These are phyloP conservation scores for Monilinia polystroma DNA, from an alignment of 2,329 filamentous ascomycete species.

Conservation along the genomic window DNA sequence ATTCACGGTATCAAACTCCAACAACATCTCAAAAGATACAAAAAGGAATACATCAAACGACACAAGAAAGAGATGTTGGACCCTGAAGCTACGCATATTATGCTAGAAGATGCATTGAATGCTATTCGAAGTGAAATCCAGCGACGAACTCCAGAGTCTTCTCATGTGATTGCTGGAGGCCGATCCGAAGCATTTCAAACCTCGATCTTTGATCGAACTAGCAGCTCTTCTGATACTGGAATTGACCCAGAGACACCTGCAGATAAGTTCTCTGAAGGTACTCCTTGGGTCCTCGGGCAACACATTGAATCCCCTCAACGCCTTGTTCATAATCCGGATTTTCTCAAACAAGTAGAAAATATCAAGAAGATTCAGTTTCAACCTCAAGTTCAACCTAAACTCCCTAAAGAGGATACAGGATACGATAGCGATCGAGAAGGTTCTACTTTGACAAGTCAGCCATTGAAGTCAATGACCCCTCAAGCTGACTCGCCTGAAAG, in stretches of 20 bases:
- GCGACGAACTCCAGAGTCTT: constrained; percentile 45
- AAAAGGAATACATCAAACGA: constrained; percentile 39
- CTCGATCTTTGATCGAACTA: constrained; percentile 53
- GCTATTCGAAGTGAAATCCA: constrained; percentile 47
- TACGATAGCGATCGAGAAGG: constrained; percentile 38
- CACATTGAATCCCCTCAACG: constrained; percentile 35
- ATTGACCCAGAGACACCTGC: constrained; percentile 43
- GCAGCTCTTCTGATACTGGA: constrained; percentile 49
- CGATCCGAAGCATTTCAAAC: constrained; percentile 40
- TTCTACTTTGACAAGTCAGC: constrained; percentile 29
- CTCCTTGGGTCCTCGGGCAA: constrained; percentile 34
- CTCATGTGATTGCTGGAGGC: constrained; percentile 43
- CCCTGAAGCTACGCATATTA: constrained; percentile 38
- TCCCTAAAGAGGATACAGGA: constrained; percentile 32
- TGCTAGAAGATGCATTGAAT: constrained; percentile 43
- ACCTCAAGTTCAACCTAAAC: constrained; percentile 27
- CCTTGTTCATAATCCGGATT: constrained; percentile 30
- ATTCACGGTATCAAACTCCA: constrained; percentile 52
- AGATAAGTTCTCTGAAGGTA: constrained; percentile 33
- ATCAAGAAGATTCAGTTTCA: constrained; percentile 26
- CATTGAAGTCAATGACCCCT: background rate
- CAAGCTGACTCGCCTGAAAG: constrained; percentile 21
- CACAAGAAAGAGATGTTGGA: constrained; percentile 25
- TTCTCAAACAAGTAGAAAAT: constrained; percentile 24
- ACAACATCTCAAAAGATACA: constrained; percentile 45